Conservation (phyloP, 495 filamentous ascomycete genomes). For the Hypoxylon fuscum region DNA sequence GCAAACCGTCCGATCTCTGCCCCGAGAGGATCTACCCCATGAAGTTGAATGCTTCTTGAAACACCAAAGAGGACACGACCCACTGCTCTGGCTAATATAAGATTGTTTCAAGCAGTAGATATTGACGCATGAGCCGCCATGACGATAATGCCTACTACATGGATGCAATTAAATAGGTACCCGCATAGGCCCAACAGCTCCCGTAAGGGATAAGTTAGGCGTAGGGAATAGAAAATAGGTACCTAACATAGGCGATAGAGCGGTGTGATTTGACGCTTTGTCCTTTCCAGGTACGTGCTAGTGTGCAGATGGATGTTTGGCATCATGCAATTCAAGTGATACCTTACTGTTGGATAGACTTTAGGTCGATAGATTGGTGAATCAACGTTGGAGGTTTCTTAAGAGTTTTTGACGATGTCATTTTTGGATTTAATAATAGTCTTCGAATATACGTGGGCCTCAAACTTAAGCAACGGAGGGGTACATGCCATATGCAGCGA, state of each 20-base stretch:
- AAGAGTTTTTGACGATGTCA: no score
- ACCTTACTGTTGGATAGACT: no score
- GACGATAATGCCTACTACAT: neutral
- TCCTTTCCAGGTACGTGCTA: neutral
- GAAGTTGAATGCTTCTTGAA: conserved; percentile 30
- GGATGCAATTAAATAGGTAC: neutral
- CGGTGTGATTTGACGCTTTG: conserved; percentile 8
- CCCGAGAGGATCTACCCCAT: conserved; percentile 21
- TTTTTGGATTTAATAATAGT: no score
- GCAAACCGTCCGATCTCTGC: conserved; percentile 10
- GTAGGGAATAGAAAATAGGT: no score
- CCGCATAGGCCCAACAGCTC: neutral
- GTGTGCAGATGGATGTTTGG: neutral
- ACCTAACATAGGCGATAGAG: conserved; percentile 1
- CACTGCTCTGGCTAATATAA: conserved; percentile 34
- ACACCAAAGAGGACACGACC: conserved; percentile 22
- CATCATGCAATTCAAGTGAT: neutral
- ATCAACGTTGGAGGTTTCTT: no score
- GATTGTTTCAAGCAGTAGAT: conserved; percentile 27
- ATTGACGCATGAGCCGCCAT: conserved; percentile 3
- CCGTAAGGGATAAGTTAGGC: conserved; percentile 1
- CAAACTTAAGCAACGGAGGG: no score
- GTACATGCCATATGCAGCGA: neutral
- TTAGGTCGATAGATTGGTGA: neutral
- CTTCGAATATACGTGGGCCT: no score